Evolutionary conservation across 345 rosid species (phyloP), one percentile per base, ranked within the genome.

Genomic region (Melaleuca quinquenervia): DNA sequence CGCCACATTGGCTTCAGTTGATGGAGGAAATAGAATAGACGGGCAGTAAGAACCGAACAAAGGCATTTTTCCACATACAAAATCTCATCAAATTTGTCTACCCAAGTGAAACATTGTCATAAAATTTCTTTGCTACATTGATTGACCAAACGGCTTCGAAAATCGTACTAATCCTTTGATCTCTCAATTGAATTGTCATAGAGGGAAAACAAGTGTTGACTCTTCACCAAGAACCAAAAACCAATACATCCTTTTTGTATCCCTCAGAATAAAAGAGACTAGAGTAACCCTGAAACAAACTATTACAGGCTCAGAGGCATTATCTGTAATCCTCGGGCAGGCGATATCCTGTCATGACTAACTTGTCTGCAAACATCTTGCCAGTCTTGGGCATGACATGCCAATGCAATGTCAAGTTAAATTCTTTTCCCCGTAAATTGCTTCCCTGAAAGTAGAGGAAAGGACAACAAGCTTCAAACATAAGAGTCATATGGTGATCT

Each of bases 381-480:
- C 99, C 98, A 0, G 98, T 92, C 90, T 95, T 96, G 50, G 99
- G 99, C 99, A 96, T 96, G 78, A 96, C 96, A 85, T 96, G 98
- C 99, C 99, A 96, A 82, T 94, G 99, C 90, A 96, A 89, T 6
- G 99, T 95, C 92, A 96, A 85, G 91, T 95, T 96, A 94, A 94
- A 96, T 22, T 92, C 92, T 87, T 93, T 94, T 11, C 96, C 96
- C 0, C 94, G 93, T 29, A 96, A 98, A 84, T 91, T 94, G 87
- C 91, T 92, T 85, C 99, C 99, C 99, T 96, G 80, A 70, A 18
- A 70, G 45, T 36, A 26, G 26, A 18, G 48, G 48, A 36, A 70
- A 70, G 80, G 48, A 70, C 12, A 58, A 58, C 5, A 4, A n/a
- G 70, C 70, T 58, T 58, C 70, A 58, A 58, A n/a, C 70, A 58